Base-by-base conservation (phyloP, 768 basidiomycete genomes). In the Podaxis mareebaensis region DNA sequence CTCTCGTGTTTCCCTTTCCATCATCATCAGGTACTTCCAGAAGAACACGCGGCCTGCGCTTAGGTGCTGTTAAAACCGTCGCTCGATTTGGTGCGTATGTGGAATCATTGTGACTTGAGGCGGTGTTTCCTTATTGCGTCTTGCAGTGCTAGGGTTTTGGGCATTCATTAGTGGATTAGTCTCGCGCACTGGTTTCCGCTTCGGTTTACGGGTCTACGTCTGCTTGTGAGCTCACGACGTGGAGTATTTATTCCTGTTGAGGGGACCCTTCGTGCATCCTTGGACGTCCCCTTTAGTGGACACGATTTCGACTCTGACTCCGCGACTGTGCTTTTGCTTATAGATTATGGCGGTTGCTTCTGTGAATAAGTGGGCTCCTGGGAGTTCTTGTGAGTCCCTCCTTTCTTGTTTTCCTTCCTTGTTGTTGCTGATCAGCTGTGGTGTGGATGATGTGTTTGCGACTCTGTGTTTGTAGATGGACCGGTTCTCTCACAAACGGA, bases 401-500 rank as follows among this genome's bases (percentile, higher is more conserved):
- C 2, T 51, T 24, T 11, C 26, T 33, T 7, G 11, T 30, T 2
- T 39, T 17, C 44, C 17, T 53, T 49, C 36, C 22, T 22, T 8
- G 56, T 22, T 4, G 60, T 44, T 22, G 4, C 13, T 24, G 3
- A 24, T 20, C 40, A 8, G 3, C 49, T 13, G n/a, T n/a, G 17
- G 20, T 22, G 46, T 24, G 33, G 10, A 53, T 52, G 38, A 44
- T 17, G 56, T 52, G 24, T 48, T 68, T 54, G 60, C 60, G 10
- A 42, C 33, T 30, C 36, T 61, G 28, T 17, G 52, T 30, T 54
- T 48, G 7, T 64, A 93, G 91, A 93, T 74, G 92, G 91, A 0
- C 92, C 92, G 4, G 85, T 93, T 5, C 81, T 94, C 13, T 83
- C 85, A 2, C 90, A 90, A 69, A 92, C 91, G 0, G 92, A 94